Conservation (phyloP, 1,284 basidiomycete species). For the Marasmius sp. region DNA sequence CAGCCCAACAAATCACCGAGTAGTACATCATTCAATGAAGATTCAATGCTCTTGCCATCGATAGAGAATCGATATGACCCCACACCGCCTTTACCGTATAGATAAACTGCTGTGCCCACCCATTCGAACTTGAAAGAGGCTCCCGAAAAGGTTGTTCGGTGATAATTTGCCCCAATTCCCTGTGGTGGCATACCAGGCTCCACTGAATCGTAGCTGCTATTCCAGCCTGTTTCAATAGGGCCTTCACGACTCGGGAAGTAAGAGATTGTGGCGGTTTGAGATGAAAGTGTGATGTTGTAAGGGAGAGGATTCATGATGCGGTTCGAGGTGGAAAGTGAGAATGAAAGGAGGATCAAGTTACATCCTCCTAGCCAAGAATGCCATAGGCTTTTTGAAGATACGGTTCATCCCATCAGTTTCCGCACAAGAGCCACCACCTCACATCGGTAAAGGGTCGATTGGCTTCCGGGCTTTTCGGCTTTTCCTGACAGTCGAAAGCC, state of each 20-base stretch:
- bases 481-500: no score
- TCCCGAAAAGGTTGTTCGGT: neutral
- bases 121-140: neutral
- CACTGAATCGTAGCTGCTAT: neutral
- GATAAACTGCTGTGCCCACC: constrained; percentile 8
- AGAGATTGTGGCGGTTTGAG: neutral
- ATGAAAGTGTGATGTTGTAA: constrained; percentile 2
- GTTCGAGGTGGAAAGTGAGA: neutral
- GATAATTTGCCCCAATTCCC: neutral
- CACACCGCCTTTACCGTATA: neutral
- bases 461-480: no score
- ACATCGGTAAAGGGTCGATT: no score
- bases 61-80: neutral
- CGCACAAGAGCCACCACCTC: no score
- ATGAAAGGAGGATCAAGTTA: neutral
- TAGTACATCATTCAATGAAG: neutral
- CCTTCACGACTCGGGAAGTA: constrained; percentile 10
- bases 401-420: neutral
- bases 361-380: neutral
- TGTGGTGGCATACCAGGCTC: no score
- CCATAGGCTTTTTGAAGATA: neutral
- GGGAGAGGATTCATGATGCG: neutral
- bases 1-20: neutral
- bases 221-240: constrained; percentile 9
- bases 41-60: neutral